Evolutionary conservation across 208 protist species (phyloP).

Genomic region (Angomonas deanei): DNA sequence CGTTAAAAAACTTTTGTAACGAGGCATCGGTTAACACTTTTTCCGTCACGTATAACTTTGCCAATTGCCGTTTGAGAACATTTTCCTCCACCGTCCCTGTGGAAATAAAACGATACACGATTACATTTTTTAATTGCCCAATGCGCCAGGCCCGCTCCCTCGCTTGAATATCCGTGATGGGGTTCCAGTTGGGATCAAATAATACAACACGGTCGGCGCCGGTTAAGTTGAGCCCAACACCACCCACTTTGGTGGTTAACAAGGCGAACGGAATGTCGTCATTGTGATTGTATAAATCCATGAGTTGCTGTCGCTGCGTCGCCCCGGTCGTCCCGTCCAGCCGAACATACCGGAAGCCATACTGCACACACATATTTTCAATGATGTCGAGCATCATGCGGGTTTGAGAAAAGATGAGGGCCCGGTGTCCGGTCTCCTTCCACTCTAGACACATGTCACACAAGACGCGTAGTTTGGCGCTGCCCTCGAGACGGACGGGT

Average conservation of each 20-base stretch:
- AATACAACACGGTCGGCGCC: constrained; percentile 98
- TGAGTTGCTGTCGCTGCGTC: constrained; percentile 72
- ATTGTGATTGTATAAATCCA: constrained; percentile 94
- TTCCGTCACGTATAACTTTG: constrained; percentile 93
- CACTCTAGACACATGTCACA: constrained; percentile 91
- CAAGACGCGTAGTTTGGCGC: constrained; percentile 93
- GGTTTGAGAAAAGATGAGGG: constrained; percentile 97
- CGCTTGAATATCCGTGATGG: constrained; percentile 86
- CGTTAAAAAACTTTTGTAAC: constrained; percentile 93
- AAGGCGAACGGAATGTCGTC: constrained; percentile 92
- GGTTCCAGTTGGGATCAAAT: constrained; percentile 98
- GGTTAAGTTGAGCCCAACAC: constrained; percentile 97
- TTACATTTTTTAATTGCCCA: constrained; percentile 94
- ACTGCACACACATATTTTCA: constrained; percentile 83
- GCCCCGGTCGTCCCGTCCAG: constrained; percentile 95
- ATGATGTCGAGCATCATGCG: constrained; percentile 98
- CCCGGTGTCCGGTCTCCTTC: constrained; percentile 88
- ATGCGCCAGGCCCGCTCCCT: constrained; percentile 95
- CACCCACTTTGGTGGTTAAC: constrained; percentile 96
- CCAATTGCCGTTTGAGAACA: constrained; percentile 96
- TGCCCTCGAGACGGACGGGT: constrained; percentile 50
- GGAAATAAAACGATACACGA: constrained; percentile 96
- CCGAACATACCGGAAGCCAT: constrained; percentile 84
- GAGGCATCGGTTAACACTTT: constrained; percentile 95
- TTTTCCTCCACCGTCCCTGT: constrained; percentile 98